Conservation (phyloP, 2,329 filamentous ascomycete genomes). For the Colletotrichum tofieldiae region DNA sequence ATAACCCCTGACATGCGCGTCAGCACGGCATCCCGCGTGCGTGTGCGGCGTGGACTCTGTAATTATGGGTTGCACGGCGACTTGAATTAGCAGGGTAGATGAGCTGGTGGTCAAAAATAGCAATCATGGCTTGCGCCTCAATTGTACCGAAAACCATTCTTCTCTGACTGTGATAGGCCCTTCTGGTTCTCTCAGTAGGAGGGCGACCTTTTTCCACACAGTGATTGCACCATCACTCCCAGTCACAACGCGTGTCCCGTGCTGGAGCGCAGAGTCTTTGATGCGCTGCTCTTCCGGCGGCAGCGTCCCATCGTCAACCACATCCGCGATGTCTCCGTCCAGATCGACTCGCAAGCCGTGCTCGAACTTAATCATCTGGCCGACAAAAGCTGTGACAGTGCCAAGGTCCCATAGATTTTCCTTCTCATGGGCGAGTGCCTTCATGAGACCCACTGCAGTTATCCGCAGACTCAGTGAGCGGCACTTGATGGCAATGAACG, state of each 20-base stretch:
- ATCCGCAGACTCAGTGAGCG: conserved; percentile 55
- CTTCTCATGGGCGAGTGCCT: conserved; percentile 48
- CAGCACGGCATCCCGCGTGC: background rate
- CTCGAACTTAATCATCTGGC: conserved; percentile 56
- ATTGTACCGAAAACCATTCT: conserved; percentile 21
- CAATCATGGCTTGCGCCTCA: conserved; percentile 23
- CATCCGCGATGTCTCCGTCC: conserved; percentile 40
- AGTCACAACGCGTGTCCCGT: background rate
- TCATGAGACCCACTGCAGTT: conserved; percentile 52
- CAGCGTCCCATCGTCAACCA: conserved; percentile 44
- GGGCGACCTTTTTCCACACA: conserved; percentile 20
- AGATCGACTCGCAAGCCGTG: conserved; percentile 51
- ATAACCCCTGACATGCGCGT: background rate
- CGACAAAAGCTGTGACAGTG: conserved; percentile 51
- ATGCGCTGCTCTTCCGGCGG: conserved; percentile 49
- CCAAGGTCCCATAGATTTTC: conserved; percentile 57
- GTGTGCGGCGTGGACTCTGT: background rate
- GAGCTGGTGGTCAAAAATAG: background rate
- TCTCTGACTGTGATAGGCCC: conserved; percentile 25
- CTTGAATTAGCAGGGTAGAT: background rate
- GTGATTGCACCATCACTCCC: conserved; percentile 5
- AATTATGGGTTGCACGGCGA: too few species aligned
- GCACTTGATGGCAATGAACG: conserved; percentile 57
- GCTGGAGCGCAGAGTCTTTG: conserved; percentile 44
- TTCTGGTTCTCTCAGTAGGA: conserved; percentile 30